Evolutionary conservation across 768 basidiomycete genomes (phyloP).

Genomic region (Podaxis mareebaensis): DNA sequence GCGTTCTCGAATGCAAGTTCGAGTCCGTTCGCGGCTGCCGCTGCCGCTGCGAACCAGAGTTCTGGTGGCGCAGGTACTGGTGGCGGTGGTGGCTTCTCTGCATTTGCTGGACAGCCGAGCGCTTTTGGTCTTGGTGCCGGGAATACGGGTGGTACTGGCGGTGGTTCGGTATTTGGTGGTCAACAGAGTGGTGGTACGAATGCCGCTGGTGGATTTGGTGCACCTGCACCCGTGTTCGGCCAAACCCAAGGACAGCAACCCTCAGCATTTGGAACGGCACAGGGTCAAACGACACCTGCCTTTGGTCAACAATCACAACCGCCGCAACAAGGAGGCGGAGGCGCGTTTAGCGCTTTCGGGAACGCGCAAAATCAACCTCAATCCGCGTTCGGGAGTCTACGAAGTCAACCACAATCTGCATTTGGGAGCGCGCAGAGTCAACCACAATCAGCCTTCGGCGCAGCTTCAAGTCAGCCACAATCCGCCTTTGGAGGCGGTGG

Average conservation of each 20-base stretch:
- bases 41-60: slow-evolving; percentile 14
- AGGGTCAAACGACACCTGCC: slow-evolving; percentile 20
- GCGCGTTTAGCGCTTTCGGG: neutral
- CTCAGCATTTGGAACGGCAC: slow-evolving; percentile 7
- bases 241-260: slow-evolving; percentile 17
- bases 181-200: neutral
- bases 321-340: slow-evolving; percentile 4
- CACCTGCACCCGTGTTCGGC: slow-evolving; percentile 20
- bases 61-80: slow-evolving; percentile 17
- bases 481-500: slow-evolving; percentile 14
- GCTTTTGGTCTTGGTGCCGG: slow-evolving; percentile 36
- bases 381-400: slow-evolving; percentile 25
- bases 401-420: slow-evolving; percentile 12
- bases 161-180: slow-evolving; percentile 29
- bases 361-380: slow-evolving; percentile 1
- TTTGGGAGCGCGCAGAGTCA: slow-evolving; percentile 18
- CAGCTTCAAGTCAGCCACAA: neutral
- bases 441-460: slow-evolving; percentile 17
- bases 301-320: slow-evolving; percentile 25
- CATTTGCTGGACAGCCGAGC: slow-evolving; percentile 50
- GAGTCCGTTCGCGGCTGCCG: slow-evolving; percentile 31
- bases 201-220: slow-evolving; percentile 23
- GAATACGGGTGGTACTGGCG: slow-evolving; percentile 19
- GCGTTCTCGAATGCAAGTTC: slow-evolving; percentile 36
- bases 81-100: slow-evolving; percentile 47